Conservation (phyloP, 257 asterid species). For the Salvia miltiorrhiza region DNA sequence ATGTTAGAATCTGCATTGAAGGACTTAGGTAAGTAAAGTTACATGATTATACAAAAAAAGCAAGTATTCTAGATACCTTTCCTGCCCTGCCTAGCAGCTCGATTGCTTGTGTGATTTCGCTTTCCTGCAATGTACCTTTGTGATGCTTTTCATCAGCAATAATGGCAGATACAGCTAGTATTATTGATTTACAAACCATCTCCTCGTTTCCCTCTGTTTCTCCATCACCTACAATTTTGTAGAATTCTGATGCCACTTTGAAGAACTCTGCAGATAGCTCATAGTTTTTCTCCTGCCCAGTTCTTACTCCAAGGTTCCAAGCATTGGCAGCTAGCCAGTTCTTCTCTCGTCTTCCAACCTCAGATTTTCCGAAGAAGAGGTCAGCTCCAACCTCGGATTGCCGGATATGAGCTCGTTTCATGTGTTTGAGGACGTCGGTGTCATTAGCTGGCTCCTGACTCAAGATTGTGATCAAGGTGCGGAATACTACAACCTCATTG, state of each 20-base stretch:
- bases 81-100: constrained; percentile 74
- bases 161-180: constrained; percentile 66
- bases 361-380: constrained; percentile 70
- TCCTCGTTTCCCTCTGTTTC: constrained; percentile 45
- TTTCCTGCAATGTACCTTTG: constrained; percentile 49
- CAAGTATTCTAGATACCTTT: constrained; percentile 51
- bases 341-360: constrained; percentile 79
- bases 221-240: constrained; percentile 41
- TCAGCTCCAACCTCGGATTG: constrained; percentile 63
- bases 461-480: constrained; percentile 69
- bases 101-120: constrained; percentile 66
- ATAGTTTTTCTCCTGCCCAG: constrained; percentile 61
- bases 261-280: constrained; percentile 69
- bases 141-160: constrained; percentile 70
- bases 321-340: constrained; percentile 86
- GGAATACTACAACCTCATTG: constrained; percentile 73
- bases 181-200: constrained; percentile 73
- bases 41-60: not conserved
- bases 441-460: constrained; percentile 58
- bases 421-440: constrained; percentile 58
- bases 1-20: constrained; percentile 56
- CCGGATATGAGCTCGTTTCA: constrained; percentile 65
- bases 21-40: not conserved
- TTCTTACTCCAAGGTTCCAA: constrained; percentile 80
- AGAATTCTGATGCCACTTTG: constrained; percentile 76